Evolutionary conservation across 2,329 filamentous ascomycete species (phyloP), one percentile per base, ranked within the genome.

Genomic region (Ceratocystis eucalypticola): DNA sequence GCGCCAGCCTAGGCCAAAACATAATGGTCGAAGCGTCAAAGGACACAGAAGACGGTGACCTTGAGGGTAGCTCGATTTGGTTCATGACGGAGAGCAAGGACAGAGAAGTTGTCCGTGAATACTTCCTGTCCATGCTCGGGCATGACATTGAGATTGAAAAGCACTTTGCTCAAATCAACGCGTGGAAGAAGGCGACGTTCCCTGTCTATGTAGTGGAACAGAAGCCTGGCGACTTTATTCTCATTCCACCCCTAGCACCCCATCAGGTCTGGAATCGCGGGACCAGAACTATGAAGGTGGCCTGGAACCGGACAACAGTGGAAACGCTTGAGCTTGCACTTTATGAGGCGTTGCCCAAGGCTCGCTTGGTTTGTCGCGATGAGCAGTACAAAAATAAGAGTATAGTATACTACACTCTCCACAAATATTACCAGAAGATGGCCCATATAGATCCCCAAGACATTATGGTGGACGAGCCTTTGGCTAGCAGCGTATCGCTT

Each of bases 371-470:
- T 2, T 97, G 94, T 73, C 88, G 94, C 46, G 94, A 99, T 70
- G 94, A 99, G 74, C 93, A 97, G 74, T 99, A 99, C 79, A 97
- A 97, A 75, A 96, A 96, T 77, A 97, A 97, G 74, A 90, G 92
- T 4, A 96, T 97, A 67, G 81, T 96, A 57, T 96, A 92, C 74
- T 96, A 87, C 73, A 90, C 91, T 0, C 80, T 97, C 2, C 78
- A 87, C 10, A 94, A 91, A 72, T 97, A 97, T 73, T 79, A 81
- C 69, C 77, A 79, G n/a, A 79, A 84, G 62, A 81, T 89, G 17
- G 77, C 81, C 65, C 28, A 61, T 5, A 30, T 45, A 2, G 62
- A 64, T 44, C 74, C 74, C 57, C 77, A 80, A 28, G 78, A 83
- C 62, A 82, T 84, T 62, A 75, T 82, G 65, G 76, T 83, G 41